phyloP scores from a whole-genome alignment of 306 rosid genomes.

The Clitoria ternatea region DNA sequence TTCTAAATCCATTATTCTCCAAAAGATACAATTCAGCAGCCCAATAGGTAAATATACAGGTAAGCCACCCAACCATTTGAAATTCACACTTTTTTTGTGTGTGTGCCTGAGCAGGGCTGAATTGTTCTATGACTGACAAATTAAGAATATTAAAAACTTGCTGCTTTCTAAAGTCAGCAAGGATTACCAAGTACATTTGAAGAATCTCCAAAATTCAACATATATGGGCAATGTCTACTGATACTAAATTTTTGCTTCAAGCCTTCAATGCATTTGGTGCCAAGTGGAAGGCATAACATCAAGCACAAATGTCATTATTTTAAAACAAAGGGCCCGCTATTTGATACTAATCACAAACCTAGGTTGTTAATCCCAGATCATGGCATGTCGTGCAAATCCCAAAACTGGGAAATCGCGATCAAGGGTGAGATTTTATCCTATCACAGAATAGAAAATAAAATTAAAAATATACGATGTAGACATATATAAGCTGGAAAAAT shows the following conservation, averaged over 20 bases:
- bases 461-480: no score
- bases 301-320: slow-evolving; percentile 6
- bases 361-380: no score
- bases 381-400: no score
- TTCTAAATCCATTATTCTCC: background rate
- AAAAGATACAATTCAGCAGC: background rate
- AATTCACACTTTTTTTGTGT: no score
- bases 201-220: background rate
- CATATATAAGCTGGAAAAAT: no score
- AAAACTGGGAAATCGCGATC: no score
- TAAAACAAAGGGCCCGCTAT: background rate
- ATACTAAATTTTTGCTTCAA: background rate
- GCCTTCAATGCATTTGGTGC: background rate
- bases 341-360: no score
- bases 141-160: background rate
- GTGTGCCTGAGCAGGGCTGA: no score
- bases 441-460: no score
- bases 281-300: background rate
- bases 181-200: background rate
- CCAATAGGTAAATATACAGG: background rate
- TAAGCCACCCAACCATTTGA: slow-evolving; percentile 3
- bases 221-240: background rate
- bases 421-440: no score
- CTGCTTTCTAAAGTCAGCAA: background rate
- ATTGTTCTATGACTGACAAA: background rate